These are phyloP conservation scores for Mortierella alpina DNA, from an alignment of 192 early-diverging fungal genomes.

Conservation along the genomic window DNA sequence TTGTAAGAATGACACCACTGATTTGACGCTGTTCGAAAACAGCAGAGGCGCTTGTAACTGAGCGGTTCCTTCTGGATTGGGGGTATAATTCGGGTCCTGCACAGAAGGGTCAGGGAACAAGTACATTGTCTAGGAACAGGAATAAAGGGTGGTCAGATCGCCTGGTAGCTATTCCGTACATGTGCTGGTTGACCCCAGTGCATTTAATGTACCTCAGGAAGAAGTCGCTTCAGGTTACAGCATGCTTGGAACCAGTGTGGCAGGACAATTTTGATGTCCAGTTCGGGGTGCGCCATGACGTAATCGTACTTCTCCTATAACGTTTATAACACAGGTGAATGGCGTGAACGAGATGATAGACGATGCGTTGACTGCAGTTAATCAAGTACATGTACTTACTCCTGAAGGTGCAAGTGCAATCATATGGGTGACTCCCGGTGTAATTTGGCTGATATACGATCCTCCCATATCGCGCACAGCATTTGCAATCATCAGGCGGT, in stretches of 20 bases:
- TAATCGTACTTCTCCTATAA: constrained; percentile 59
- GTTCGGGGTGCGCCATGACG: constrained; percentile 54
- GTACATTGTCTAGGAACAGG: constrained; percentile 31
- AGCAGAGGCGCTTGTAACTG: constrained; percentile 17
- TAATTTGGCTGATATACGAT: not conserved
- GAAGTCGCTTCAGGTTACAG: constrained; percentile 60
- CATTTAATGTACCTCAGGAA: constrained; percentile 57
- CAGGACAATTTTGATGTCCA: constrained; percentile 69
- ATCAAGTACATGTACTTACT: constrained; percentile 3
- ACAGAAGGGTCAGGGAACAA: constrained; percentile 48
- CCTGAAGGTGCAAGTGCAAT: constrained; percentile 26
- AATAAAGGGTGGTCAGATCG: not conserved
- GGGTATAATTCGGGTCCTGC: constrained; percentile 3
- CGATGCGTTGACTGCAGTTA: not conserved
- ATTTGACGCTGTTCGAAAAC: constrained; percentile 24
- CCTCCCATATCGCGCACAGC: constrained; percentile 38
- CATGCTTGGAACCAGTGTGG: constrained; percentile 83
- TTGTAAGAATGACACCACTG: constrained; percentile 23
- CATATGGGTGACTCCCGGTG: constrained; percentile 21
- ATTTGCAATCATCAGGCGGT: constrained; percentile 23
- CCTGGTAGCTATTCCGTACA: too few relatives aligned
- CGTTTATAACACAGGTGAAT: not conserved
- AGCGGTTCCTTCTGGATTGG: not conserved
- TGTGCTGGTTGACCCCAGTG: too few relatives aligned
- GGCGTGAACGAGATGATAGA: not conserved